phyloP scores from a whole-genome alignment of 129 eudicot species.

The Helianthus tuberosus region DNA sequence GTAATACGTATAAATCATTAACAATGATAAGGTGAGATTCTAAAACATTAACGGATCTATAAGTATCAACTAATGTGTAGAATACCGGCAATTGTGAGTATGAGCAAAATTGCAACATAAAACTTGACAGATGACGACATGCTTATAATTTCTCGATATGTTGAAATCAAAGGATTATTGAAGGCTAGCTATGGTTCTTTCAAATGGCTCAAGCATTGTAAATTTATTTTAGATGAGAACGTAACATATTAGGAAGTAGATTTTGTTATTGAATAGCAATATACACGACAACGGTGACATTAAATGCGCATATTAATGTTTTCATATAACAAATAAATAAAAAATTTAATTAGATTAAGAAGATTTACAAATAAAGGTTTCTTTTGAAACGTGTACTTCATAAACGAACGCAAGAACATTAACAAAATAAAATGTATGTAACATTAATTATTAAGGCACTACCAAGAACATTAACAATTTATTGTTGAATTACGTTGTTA shows the following conservation, averaged over 20 bases:
- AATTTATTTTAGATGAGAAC: neutral
- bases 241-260: neutral
- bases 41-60: neutral
- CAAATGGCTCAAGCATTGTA: too few relatives aligned
- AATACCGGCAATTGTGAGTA: constrained; percentile 11
- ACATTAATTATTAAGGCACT: too few relatives aligned
- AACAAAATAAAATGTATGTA: too few relatives aligned
- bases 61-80: neutral
- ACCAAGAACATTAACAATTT: too few relatives aligned
- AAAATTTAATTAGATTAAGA: too few relatives aligned
- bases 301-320: neutral
- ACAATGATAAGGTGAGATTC: neutral
- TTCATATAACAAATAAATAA: neutral
- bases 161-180: too few relatives aligned
- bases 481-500: too few relatives aligned
- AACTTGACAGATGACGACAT: constrained; percentile 6
- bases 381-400: too few relatives aligned
- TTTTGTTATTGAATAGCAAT: neutral
- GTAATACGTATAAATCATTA: too few relatives aligned
- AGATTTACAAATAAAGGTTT: too few relatives aligned
- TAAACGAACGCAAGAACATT: too few relatives aligned
- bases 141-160: neutral
- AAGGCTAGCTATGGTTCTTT: neutral
- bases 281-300: too few relatives aligned
- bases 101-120: neutral